These are phyloP conservation scores for Linum lewisii DNA, from an alignment of 345 rosid species.

Conservation along the genomic window DNA sequence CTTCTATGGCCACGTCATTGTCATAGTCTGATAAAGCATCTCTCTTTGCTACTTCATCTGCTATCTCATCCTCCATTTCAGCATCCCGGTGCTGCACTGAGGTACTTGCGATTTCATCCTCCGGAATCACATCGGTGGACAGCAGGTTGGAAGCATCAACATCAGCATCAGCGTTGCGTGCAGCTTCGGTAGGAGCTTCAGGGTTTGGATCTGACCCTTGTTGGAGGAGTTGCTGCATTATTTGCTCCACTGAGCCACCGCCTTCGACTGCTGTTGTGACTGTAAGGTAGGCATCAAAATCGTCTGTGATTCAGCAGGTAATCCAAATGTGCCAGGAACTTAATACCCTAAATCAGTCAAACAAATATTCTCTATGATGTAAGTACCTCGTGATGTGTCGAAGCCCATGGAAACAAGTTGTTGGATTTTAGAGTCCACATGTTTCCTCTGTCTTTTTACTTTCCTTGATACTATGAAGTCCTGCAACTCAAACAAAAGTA, in stretches of 20 bases:
- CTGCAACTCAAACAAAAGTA: conserved; percentile 28
- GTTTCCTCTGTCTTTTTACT: conserved; percentile 44
- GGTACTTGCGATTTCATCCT: conserved; percentile 18
- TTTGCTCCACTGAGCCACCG: conserved; percentile 40
- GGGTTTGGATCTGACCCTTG: conserved; percentile 18
- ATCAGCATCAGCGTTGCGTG: neutral
- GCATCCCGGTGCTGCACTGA: conserved; percentile 40
- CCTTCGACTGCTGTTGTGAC: conserved; percentile 48
- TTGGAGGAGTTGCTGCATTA: conserved; percentile 39
- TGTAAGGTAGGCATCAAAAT: conserved; percentile 21
- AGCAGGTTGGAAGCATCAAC: conserved; percentile 10
- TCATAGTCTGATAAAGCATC: conserved; percentile 72
- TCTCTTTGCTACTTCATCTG: conserved; percentile 37
- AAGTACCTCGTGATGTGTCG: conserved; percentile 58
- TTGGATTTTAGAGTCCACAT: conserved; percentile 29
- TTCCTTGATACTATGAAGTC: conserved; percentile 57
- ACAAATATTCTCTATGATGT: neutral
- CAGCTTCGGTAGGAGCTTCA: conserved; percentile 7
- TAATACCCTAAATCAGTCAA: too few relatives aligned
- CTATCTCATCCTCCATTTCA: conserved; percentile 70
- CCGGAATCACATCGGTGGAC: conserved; percentile 3
- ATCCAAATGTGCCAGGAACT: neutral
- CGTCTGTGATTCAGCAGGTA: neutral
- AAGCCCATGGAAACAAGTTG: conserved; percentile 87
- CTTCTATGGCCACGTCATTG: conserved; percentile 57